Evolutionary conservation across 106 monocot genomes (phyloP).

Genomic region (Phalaenopsis equestris): DNA sequence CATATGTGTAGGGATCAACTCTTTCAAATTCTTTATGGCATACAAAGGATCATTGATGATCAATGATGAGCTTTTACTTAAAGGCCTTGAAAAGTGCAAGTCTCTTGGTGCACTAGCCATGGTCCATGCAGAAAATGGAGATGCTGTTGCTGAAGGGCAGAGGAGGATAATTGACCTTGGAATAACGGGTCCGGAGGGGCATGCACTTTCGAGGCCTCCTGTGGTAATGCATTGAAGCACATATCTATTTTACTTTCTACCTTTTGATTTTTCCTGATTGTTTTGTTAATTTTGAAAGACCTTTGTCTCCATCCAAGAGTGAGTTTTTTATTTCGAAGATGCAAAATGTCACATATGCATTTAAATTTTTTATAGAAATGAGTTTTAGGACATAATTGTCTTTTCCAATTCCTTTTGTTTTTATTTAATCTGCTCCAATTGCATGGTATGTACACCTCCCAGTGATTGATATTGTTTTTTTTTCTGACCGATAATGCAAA

Average conservation of each 20-base stretch:
- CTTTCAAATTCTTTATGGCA: constrained; percentile 99
- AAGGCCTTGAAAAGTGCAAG: constrained; percentile 84
- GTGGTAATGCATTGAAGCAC: constrained; percentile 39
- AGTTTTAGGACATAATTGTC: background rate
- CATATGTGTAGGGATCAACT: constrained; percentile 69
- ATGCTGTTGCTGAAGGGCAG: constrained; percentile 93
- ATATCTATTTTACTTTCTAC: constrained; percentile 2
- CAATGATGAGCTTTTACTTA: constrained; percentile 75
- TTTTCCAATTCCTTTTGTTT: background rate
- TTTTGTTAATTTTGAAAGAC: background rate
- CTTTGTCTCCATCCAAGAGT: background rate
- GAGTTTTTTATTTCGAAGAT: background rate
- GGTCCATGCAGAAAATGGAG: constrained; percentile 99
- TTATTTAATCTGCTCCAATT: background rate
- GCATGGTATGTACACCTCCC: background rate
- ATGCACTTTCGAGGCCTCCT: constrained; percentile 93
- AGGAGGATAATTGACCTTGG: constrained; percentile 85
- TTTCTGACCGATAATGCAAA: background rate
- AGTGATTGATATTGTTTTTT: background rate
- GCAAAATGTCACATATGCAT: background rate
- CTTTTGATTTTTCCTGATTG: background rate
- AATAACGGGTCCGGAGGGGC: constrained; percentile 94
- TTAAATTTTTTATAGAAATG: background rate
- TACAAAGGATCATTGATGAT: constrained; percentile 97
- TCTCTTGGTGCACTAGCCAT: constrained; percentile 92